phyloP scores from a whole-genome alignment of 345 rosid species.

The Eucalyptus decipiens region DNA sequence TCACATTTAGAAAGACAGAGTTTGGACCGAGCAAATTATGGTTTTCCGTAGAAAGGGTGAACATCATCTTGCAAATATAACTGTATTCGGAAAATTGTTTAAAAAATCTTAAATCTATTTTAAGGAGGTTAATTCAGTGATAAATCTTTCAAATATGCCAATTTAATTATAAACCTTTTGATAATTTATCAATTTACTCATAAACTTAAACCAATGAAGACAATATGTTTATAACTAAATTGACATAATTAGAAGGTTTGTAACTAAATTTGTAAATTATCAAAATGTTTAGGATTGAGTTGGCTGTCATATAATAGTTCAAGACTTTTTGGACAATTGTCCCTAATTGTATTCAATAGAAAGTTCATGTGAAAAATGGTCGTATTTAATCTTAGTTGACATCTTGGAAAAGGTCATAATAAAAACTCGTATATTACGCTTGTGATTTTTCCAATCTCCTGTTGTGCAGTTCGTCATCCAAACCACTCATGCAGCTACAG shows the following conservation, averaged over 20 bases:
- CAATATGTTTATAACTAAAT: no score
- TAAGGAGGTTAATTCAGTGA: rapidly evolving
- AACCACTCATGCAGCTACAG: not conserved
- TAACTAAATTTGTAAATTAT: not conserved
- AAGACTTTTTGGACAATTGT: not conserved
- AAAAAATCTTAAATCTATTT: no score
- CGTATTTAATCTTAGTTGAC: not conserved
- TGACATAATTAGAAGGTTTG: rapidly evolving
- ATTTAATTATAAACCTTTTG: rapidly evolving
- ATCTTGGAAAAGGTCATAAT: not conserved
- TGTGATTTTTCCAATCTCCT: not conserved
- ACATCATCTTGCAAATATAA: not conserved
- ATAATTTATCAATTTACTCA: no score
- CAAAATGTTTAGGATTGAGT: not conserved
- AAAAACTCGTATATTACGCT: not conserved
- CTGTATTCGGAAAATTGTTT: rapidly evolving
- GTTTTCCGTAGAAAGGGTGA: not conserved
- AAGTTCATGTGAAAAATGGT: not conserved
- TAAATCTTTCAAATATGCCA: rapidly evolving
- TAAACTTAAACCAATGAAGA: no score
- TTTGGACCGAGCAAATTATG: not conserved
- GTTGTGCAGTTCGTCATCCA: not conserved
- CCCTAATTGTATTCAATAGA: not conserved
- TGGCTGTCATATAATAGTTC: not conserved
- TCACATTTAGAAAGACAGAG: not conserved